phyloP scores from a whole-genome alignment of 768 basidiomycete genomes.

The Terana coerulea region DNA sequence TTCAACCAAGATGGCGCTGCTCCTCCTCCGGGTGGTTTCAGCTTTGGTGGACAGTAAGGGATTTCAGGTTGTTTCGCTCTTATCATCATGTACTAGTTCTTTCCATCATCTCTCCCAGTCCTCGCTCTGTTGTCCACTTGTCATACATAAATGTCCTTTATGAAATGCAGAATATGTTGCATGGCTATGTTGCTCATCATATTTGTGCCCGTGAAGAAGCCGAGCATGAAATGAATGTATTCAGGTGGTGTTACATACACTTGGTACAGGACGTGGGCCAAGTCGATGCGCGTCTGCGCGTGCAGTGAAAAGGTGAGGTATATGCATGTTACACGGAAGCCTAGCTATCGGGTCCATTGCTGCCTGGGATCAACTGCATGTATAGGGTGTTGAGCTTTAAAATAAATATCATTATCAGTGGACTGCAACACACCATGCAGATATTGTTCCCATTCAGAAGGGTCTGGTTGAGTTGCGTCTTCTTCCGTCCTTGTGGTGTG shows the following conservation, averaged over 20 bases:
- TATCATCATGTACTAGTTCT: slow-evolving; percentile 5
- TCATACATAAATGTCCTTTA: not conserved
- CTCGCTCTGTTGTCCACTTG: slow-evolving; percentile 1
- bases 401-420: too few species aligned
- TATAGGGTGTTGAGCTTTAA: not conserved
- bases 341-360: slow-evolving; percentile 15
- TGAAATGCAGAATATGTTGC: not conserved
- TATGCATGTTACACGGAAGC: not conserved
- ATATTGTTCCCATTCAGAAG: slow-evolving; percentile 94
- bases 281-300: too few species aligned
- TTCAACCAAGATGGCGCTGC: slow-evolving; percentile 85
- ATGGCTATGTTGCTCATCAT: not conserved
- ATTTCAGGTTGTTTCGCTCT: slow-evolving; percentile 10
- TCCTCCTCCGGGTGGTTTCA: slow-evolving; percentile 95
- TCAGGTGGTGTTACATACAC: not conserved
- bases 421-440: slow-evolving; percentile 69
- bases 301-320: not conserved
- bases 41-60: slow-evolving; percentile 73
- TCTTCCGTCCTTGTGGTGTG: slow-evolving; percentile 78
- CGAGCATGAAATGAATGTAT: not conserved
- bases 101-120: not conserved
- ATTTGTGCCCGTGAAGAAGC: not conserved
- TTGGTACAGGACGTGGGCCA: not conserved
- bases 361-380: slow-evolving; percentile 15
- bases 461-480: slow-evolving; percentile 82